These are phyloP conservation scores for Mortierella sp. DNA, from an alignment of 371 early-diverging fungal species.

Conservation along the genomic window DNA sequence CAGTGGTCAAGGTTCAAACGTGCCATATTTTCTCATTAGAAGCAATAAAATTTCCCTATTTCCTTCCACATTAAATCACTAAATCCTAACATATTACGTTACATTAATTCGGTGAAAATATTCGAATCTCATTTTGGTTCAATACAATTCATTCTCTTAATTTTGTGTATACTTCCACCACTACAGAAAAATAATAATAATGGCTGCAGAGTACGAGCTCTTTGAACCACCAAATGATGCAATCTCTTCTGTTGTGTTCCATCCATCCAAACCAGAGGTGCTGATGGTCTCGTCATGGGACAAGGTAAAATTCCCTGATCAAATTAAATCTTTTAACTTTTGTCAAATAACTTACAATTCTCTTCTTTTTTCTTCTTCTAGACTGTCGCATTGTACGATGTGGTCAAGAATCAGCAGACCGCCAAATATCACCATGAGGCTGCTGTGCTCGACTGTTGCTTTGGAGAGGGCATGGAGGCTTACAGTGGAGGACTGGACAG, in stretches of 20 bases:
- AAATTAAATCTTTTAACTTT: background rate
- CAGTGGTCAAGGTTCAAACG: no score
- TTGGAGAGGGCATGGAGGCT: conserved; percentile 65
- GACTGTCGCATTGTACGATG: conserved; percentile 88
- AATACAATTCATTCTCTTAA: background rate
- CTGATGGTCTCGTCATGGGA: conserved; percentile 94
- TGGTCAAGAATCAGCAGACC: conserved; percentile 66
- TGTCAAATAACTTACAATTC: background rate
- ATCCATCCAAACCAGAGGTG: conserved; percentile 68
- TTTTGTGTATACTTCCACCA: background rate
- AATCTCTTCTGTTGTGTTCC: conserved; percentile 82
- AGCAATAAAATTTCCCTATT: no score
- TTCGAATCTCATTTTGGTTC: no score
- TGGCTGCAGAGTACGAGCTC: conserved; percentile 75
- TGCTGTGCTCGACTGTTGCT: conserved; percentile 83
- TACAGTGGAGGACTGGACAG: conserved; percentile 81
- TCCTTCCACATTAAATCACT: no score
- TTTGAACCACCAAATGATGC: conserved; percentile 89
- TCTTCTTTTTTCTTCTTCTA: conserved; percentile 29
- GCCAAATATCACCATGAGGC: conserved; percentile 71
- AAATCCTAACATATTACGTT: no score
- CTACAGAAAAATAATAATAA: background rate
- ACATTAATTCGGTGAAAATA: no score
- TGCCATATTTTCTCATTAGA: no score
- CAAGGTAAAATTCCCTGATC: conserved; percentile 64